Evolutionary conservation across 2,329 filamentous ascomycete species (phyloP).

Genomic region (Rhinocladiella mackenziei): DNA sequence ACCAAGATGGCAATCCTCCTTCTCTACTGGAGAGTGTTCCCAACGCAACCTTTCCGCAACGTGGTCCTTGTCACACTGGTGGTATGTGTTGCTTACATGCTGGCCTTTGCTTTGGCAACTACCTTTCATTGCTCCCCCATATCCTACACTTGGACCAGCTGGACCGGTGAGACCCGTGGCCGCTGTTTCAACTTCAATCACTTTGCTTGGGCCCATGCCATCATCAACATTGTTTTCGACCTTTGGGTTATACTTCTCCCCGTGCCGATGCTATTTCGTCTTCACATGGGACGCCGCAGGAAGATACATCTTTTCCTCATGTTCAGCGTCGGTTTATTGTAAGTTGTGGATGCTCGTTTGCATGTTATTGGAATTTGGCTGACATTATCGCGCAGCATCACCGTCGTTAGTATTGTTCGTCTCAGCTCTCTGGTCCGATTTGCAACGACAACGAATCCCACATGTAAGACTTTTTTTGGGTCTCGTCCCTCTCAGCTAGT

Average conservation of each 20-base stretch:
- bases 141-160: constrained; percentile 46
- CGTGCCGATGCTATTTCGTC: constrained; percentile 43
- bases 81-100: constrained; percentile 40
- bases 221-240: constrained; percentile 52
- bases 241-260: constrained; percentile 52
- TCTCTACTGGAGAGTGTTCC: constrained; percentile 57
- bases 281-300: constrained; percentile 48
- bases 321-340: constrained; percentile 50
- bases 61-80: constrained; percentile 44
- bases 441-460: constrained; percentile 41
- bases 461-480: constrained; percentile 29
- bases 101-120: constrained; percentile 43
- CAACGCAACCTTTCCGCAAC: constrained; percentile 37
- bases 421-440: constrained; percentile 43
- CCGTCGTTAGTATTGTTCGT: constrained; percentile 45
- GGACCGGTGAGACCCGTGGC: constrained; percentile 48
- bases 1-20: constrained; percentile 52
- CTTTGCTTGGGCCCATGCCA: constrained; percentile 51
- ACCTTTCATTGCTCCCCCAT: constrained; percentile 51
- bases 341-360: constrained; percentile 22
- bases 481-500: neutral
- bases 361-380: neutral
- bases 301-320: constrained; percentile 50
- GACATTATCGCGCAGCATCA: constrained; percentile 35
- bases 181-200: constrained; percentile 50